Conservation (phyloP, 768 basidiomycete species). For the Imleria badia region DNA sequence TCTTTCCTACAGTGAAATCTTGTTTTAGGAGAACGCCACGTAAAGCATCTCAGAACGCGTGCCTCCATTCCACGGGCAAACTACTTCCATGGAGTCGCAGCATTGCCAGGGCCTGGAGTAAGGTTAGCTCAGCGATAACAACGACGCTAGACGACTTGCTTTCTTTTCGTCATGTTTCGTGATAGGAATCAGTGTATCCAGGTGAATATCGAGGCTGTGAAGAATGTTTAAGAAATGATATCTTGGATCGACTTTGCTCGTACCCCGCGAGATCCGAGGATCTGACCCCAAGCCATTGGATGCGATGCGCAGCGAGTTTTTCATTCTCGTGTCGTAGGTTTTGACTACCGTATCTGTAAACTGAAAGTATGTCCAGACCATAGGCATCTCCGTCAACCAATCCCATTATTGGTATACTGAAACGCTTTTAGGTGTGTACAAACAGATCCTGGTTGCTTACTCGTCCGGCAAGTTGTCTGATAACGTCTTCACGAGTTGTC, state of each 20-base stretch:
- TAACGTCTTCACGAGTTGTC: constrained; percentile 76
- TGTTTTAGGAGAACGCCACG: not conserved
- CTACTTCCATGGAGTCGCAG: constrained; percentile 40
- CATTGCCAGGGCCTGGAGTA: constrained; percentile 63
- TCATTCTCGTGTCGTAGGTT: constrained; percentile 68
- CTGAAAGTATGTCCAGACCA: constrained; percentile 88
- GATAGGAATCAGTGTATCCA: constrained; percentile 66
- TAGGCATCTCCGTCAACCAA: constrained; percentile 92
- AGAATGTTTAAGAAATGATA: not conserved
- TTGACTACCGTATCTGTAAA: constrained; percentile 80
- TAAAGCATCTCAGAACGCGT: constrained; percentile 17
- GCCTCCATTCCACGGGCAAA: constrained; percentile 72
- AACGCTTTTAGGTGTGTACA: not conserved
- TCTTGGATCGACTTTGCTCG: constrained; percentile 9
- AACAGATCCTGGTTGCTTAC: constrained; percentile 38
- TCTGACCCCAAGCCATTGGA: constrained; percentile 82
- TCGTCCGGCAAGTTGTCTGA: constrained; percentile 59
- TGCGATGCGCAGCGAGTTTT: constrained; percentile 62
- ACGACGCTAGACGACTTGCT: constrained; percentile 36
- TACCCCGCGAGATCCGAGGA: constrained; percentile 67
- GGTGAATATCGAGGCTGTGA: constrained; percentile 56
- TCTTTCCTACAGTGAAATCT: constrained; percentile 60
- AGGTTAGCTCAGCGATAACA: not conserved
- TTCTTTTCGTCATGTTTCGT: constrained; percentile 73
- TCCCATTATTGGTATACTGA: constrained; percentile 72